Conservation (phyloP, 768 basidiomycete species). For the Phlebiopsis flavidoalba region DNA sequence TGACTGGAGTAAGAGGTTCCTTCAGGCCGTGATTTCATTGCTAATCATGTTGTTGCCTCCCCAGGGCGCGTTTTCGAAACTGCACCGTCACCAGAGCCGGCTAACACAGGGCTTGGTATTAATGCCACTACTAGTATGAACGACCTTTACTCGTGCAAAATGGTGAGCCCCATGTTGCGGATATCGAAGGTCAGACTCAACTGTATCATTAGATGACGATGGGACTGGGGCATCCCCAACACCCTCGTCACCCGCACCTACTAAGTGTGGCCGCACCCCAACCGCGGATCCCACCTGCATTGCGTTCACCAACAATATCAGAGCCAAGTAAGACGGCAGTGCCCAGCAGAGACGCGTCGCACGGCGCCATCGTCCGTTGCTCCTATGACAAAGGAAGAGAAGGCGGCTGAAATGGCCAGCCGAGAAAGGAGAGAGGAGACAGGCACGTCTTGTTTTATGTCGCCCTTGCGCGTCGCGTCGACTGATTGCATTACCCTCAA, state of each 20-base stretch:
- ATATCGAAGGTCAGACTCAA: neutral
- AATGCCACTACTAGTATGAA: neutral
- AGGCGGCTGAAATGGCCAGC: conserved; percentile 89
- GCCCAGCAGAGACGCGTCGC: conserved; percentile 9
- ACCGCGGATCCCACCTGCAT: neutral
- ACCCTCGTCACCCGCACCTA: neutral
- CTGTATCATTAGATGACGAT: neutral
- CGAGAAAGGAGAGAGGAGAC: conserved; percentile 89
- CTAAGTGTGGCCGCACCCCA: neutral
- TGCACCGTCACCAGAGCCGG: conserved; percentile 21
- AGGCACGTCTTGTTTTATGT: conserved; percentile 37
- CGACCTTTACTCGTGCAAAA: neutral
- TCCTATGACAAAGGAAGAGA: conserved; percentile 83
- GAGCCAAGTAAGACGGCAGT: conserved; percentile 15
- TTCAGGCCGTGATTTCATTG: neutral
- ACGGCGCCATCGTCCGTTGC: conserved; percentile 20
- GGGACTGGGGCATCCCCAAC: conserved; percentile 10
- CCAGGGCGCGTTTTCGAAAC: conserved; percentile 32
- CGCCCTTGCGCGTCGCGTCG: neutral
- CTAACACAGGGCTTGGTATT: conserved; percentile 7
- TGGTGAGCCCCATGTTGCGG: neutral
- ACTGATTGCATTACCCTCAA: conserved; percentile 21
- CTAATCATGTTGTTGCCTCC: neutral
- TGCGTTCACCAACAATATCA: conserved; percentile 17
- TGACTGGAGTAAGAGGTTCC: conserved; percentile 77